Conservation (phyloP, 441 rosid genomes). For the Hura crepitans region DNA sequence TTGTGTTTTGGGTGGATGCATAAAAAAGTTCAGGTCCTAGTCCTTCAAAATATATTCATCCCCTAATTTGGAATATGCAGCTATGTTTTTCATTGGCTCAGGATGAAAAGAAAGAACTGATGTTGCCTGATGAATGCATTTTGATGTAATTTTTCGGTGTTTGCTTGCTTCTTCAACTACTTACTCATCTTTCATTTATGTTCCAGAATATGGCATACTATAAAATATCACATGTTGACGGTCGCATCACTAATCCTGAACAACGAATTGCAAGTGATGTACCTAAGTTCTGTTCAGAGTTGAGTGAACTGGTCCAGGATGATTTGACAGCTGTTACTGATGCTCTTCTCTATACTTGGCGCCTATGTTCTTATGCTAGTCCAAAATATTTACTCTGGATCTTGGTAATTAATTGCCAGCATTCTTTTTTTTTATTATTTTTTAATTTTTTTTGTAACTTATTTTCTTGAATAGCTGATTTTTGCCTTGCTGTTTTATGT, state of each 20-base stretch:
- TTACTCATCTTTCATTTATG: conserved; percentile 22
- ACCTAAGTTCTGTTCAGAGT: conserved; percentile 91
- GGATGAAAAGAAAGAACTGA: neutral
- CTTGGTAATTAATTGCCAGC: conserved; percentile 52
- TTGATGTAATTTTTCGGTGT: neutral
- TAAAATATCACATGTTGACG: conserved; percentile 95
- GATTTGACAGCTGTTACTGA: conserved; percentile 90
- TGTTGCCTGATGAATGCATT: neutral
- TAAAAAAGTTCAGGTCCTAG: neutral
- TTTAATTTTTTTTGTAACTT: neutral
- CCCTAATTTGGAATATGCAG: neutral
- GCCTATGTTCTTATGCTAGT: conserved; percentile 95
- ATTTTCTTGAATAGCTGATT: conserved; percentile 6
- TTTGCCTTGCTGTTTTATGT: neutral
- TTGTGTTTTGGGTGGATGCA: neutral
- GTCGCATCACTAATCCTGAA: conserved; percentile 88
- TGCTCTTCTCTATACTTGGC: conserved; percentile 93
- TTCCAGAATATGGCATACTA: conserved; percentile 98
- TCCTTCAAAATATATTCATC: neutral
- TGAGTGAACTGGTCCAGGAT: conserved; percentile 91
- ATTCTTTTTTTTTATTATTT: neutral
- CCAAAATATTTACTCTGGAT: conserved; percentile 96
- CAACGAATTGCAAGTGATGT: conserved; percentile 97
- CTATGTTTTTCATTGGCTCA: neutral
- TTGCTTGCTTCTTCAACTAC: conserved; percentile 20